These are phyloP conservation scores for Dactylonectria macrodidyma DNA, from an alignment of 2,329 filamentous ascomycete genomes.

Conservation along the genomic window DNA sequence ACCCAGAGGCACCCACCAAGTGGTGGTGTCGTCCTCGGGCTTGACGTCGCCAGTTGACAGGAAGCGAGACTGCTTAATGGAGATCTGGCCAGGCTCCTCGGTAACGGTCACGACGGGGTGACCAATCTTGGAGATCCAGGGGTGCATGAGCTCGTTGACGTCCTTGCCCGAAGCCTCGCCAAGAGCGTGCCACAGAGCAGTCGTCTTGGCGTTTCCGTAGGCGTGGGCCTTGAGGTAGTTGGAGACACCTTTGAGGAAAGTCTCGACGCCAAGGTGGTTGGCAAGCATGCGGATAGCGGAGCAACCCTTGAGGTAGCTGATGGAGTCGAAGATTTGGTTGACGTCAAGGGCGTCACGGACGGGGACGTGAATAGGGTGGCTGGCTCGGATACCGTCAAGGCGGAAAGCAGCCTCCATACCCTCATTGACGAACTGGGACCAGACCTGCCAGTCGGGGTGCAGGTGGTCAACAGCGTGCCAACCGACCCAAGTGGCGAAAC, in stretches of 20 bases:
- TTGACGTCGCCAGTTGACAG: conserved; percentile 92
- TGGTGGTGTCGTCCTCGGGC: conserved; percentile 90
- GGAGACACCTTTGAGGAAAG: conserved; percentile 91
- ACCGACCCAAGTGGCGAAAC: conserved; percentile 98
- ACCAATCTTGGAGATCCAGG: conserved; percentile 96
- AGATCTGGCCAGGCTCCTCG: conserved; percentile 87
- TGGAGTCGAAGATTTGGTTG: conserved; percentile 97
- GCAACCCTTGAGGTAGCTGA: conserved; percentile 97
- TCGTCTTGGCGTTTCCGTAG: conserved; percentile 92
- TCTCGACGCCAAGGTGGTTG: conserved; percentile 87
- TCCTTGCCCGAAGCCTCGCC: conserved; percentile 90
- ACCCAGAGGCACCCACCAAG: conserved; percentile 95
- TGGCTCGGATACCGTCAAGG: conserved; percentile 90
- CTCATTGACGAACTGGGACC: conserved; percentile 97
- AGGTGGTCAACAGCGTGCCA: conserved; percentile 94
- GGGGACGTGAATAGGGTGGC: conserved; percentile 96
- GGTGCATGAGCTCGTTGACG: conserved; percentile 88
- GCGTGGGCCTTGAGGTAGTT: conserved; percentile 90
- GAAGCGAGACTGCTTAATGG: conserved; percentile 89
- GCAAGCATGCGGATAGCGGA: conserved; percentile 98
- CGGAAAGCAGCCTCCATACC: conserved; percentile 92
- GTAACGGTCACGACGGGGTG: conserved; percentile 91
- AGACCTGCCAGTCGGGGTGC: conserved; percentile 97
- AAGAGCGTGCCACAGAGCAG: conserved; percentile 91
- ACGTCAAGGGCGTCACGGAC: conserved; percentile 95